phyloP scores from a whole-genome alignment of 306 rosid species.

The Prosopis cineraria region DNA sequence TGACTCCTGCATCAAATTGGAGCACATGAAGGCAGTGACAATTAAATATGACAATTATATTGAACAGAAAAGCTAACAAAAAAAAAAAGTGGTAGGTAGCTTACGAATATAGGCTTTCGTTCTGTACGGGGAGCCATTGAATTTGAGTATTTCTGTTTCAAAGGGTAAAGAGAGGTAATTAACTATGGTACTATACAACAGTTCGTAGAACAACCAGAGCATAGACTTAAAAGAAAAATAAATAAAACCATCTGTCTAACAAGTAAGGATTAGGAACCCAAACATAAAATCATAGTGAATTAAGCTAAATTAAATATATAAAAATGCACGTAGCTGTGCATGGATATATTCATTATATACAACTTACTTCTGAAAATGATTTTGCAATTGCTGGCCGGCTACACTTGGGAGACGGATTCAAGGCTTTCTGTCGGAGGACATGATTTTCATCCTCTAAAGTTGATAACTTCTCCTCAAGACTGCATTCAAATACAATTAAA shows the following conservation, averaged over 20 bases:
- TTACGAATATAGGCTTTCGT: constrained; percentile 70
- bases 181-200: constrained; percentile 14
- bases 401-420: constrained; percentile 70
- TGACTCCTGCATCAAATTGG: constrained; percentile 66
- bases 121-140: constrained; percentile 56
- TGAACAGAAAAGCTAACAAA: constrained; percentile 14
- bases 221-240: neutral
- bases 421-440: constrained; percentile 77
- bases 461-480: constrained; percentile 78
- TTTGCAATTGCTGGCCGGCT: constrained; percentile 59
- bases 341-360: constrained; percentile 16
- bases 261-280: constrained; percentile 7
- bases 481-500: constrained; percentile 36
- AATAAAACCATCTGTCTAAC: neutral
- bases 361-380: constrained; percentile 73
- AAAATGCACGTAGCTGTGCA: neutral
- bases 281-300: constrained; percentile 13
- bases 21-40: constrained; percentile 22
- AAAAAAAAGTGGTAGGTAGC: constrained; percentile 31
- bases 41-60: constrained; percentile 6
- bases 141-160: constrained; percentile 68
- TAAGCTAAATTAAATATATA: constrained; percentile 9
- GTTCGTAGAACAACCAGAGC: constrained; percentile 15
- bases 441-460: constrained; percentile 83
- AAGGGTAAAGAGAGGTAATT: constrained; percentile 28